These are phyloP conservation scores for Ilex paraguariensis DNA, from an alignment of 305 asterid species.

Conservation along the genomic window DNA sequence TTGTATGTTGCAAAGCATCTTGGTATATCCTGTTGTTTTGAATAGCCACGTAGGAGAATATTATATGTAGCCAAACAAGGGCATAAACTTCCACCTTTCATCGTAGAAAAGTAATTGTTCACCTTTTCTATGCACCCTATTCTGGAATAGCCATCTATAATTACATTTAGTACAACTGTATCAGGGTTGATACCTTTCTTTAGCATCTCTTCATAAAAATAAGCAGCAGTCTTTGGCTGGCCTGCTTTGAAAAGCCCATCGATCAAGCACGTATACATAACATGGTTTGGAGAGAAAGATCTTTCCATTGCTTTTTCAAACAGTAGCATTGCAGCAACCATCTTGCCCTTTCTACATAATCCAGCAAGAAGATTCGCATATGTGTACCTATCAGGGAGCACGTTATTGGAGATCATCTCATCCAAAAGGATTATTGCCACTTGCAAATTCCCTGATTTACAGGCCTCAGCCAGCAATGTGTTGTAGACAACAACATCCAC, in stretches of 20 bases:
- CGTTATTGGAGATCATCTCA: conserved; percentile 52
- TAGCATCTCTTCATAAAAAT: conserved; percentile 52
- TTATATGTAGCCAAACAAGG: conserved; percentile 70
- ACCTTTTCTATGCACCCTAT: conserved; percentile 40
- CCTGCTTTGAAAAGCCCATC: conserved; percentile 66
- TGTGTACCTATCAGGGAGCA: conserved; percentile 62
- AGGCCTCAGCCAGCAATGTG: conserved; percentile 50
- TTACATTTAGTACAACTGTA: conserved; percentile 49
- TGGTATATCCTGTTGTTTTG: conserved; percentile 35
- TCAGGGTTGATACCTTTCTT: conserved; percentile 44
- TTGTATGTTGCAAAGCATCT: conserved; percentile 47
- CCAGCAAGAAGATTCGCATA: conserved; percentile 52
- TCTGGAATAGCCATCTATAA: conserved; percentile 71
- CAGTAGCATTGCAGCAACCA: conserved; percentile 56
- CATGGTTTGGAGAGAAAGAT: conserved; percentile 37
- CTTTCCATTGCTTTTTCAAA: conserved; percentile 42
- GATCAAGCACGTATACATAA: conserved; percentile 59
- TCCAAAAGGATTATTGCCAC: conserved; percentile 39
- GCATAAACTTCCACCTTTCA: conserved; percentile 27
- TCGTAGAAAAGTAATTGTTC: conserved; percentile 28
- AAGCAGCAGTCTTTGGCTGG: conserved; percentile 51
- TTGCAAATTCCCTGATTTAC: conserved; percentile 42
- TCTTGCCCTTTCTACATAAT: conserved; percentile 59
- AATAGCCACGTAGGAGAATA: conserved; percentile 68
- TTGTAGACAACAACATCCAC: conserved; percentile 53